Evolutionary conservation across 208 protist genomes (phyloP).

Genomic region (Endotrypanum monterogeii): DNA sequence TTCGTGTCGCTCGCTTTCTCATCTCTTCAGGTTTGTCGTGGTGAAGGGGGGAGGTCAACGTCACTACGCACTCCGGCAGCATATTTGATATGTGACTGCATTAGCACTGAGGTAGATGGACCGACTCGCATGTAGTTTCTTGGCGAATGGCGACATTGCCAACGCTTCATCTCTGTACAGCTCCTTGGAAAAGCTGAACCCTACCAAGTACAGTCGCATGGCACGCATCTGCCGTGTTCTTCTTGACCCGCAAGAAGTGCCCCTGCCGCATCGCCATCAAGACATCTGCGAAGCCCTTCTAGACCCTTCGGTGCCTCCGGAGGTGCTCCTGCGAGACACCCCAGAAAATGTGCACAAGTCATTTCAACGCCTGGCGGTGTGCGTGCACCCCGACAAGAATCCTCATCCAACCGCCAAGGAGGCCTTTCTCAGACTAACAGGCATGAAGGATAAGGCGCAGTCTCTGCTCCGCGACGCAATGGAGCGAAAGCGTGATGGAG

Average conservation of each 20-base stretch:
- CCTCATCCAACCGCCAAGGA: constrained; percentile 67
- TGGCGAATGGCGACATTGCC: constrained; percentile 72
- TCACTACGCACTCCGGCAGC: constrained; percentile 3
- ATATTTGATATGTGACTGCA: not conserved
- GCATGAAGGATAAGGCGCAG: constrained; percentile 55
- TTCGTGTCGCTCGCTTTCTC: not conserved
- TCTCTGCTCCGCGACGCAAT: constrained; percentile 23
- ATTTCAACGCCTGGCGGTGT: constrained; percentile 79
- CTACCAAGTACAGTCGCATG: constrained; percentile 64
- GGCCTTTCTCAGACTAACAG: constrained; percentile 70
- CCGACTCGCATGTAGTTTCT: constrained; percentile 62
- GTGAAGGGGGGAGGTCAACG: not conserved
- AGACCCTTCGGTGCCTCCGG: constrained; percentile 59
- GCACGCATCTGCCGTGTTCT: constrained; percentile 78
- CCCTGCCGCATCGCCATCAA: constrained; percentile 70
- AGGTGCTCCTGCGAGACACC: constrained; percentile 40
- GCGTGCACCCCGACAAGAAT: constrained; percentile 90
- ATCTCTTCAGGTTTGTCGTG: not conserved
- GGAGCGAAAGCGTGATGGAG: not conserved
- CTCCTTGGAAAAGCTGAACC: constrained; percentile 74
- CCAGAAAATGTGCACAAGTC: constrained; percentile 58
- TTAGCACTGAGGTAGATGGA: constrained; percentile 47
- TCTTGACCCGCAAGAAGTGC: constrained; percentile 56
- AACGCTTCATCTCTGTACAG: constrained; percentile 72
- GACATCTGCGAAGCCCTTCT: constrained; percentile 84